Evolutionary conservation across 345 rosid genomes (phyloP), one percentile per base, ranked within the genome.

Genomic region (Salix koriyanagi): DNA sequence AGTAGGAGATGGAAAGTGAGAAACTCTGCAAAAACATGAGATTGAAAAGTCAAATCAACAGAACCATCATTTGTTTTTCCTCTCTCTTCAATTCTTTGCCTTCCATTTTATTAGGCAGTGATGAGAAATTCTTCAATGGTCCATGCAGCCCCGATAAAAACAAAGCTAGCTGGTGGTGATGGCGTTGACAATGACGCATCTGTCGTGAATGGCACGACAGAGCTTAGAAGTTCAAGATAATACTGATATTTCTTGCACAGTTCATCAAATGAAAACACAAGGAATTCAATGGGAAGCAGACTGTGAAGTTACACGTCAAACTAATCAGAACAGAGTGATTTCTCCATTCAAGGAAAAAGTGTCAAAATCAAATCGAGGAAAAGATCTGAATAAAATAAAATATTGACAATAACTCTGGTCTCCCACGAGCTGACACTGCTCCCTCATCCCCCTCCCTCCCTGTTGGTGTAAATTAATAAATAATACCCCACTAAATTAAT

Each of bases 391-490:
- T 15, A 32, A 70, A 25, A 2, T 70, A 16, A 70, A 46, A 12
- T 70, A 46, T 70, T 25, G 32, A 7, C 0, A 8, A 66, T 3
- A 41, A 7, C 50, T 12, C 11, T 61, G 76, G 54, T 25, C 67
- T 61, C 67, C 6, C 52, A 39, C 7, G 14, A 60, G 52, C 68
- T 73, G 54, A 2, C 56, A 7, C 37, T 60, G 26, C 9, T 34
- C 18, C 34, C 52, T 39, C 76, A 46, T 56, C 52, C 21, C 48
- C 30, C 19, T 34, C 66, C 14, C 21, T 13, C 74, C 73, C 76
- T 74, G 73, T 18, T 70, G 46, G 52, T 69, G 79, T 69, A 68
- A 75, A 83, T 42, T 52, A 19, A 42, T 58, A 15, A 1, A 8
- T 19, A 52, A 44, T 34, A 37, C 6, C 26, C 65, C 16, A 37